These are phyloP conservation scores for Pythium folliculosum DNA, from an alignment of 352 stramenopile species.

Conservation along the genomic window DNA sequence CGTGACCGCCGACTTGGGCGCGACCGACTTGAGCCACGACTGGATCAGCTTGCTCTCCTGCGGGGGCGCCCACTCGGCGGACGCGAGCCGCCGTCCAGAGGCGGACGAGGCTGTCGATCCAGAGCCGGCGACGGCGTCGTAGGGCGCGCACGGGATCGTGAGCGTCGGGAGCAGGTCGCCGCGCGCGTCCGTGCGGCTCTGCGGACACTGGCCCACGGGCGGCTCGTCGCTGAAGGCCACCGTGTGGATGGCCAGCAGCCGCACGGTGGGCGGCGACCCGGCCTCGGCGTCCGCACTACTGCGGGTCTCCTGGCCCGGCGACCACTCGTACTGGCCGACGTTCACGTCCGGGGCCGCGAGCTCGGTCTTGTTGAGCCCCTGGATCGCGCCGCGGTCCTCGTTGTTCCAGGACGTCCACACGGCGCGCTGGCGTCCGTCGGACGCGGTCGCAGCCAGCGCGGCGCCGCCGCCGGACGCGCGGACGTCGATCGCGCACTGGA, in stretches of 20 bases:
- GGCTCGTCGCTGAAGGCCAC: constrained; percentile 30
- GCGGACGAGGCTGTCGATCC: constrained; percentile 7
- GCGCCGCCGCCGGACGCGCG: not conserved
- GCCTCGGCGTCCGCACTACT: constrained; percentile 1
- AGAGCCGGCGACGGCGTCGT: constrained; percentile 8
- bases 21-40: constrained; percentile 30
- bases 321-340: constrained; percentile 21
- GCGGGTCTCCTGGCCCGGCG: constrained; percentile 4
- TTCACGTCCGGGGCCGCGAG: constrained; percentile 27
- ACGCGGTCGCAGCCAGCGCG: not conserved
- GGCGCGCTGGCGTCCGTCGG: constrained; percentile 19
- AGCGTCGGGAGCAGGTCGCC: constrained; percentile 26
- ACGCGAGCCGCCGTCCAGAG: not conserved
- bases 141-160: constrained; percentile 30
- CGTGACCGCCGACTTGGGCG: constrained; percentile 12
- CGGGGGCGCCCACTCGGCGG: constrained; percentile 18
- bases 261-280: constrained; percentile 6
- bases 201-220: constrained; percentile 29
- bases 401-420: constrained; percentile 25
- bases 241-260: constrained; percentile 27
- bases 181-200: constrained; percentile 3
- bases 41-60: constrained; percentile 22
- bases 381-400: constrained; percentile 15
- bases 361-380: constrained; percentile 18
- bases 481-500: constrained; percentile 30